Evolutionary conservation across 768 basidiomycete species (phyloP), one percentile per base, ranked within the genome.

Genomic region (Pulveroboletus sp.): DNA sequence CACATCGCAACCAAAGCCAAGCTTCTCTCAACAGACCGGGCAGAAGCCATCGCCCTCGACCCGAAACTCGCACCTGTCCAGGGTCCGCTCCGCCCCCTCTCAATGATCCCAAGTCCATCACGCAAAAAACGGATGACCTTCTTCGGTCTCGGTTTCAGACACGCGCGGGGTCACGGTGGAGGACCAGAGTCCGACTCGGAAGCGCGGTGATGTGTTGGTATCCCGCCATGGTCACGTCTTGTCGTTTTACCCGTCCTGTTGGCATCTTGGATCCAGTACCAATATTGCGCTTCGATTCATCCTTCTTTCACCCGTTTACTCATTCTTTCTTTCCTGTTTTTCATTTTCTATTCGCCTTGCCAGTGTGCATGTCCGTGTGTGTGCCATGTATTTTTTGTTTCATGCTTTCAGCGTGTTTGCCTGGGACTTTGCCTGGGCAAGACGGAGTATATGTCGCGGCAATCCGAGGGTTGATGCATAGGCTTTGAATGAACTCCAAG

Each of bases 51-150:
- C n/a, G 36, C 51, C 4, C 47, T 54, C n/a, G 63, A 67, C 33
- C 67, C 65, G 13, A 67, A 69, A 50, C 65, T 67, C 31, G 63
- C 65, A 3, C 65, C 65, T 27, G 65, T 69, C 14, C 65, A 65
- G 14, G 67, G 51, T 9, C 65, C 67, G 15, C 60, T 67, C 15
- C 65, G 65, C 4, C 67, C 67, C 13, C 32, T 68, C 7, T 66
- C 66, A 18, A 66, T 53, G 53, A 31, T 54, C 18, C 47, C 51
- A 0, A 52, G 55, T 46, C 62, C 54, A 26, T 28, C 62, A 8
- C 55, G 36, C 39, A 48, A 42, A 49, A 50, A 52, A 43, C 55
- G 57, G 48, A 28, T 41, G 45, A 51, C 54, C 13, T 49, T 64
- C 14, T 64, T 65, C 32, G 62, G 62, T 27, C 55, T 61, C 7